phyloP scores from a whole-genome alignment of 2,329 filamentous ascomycete genomes.

The Nemania diffusa region DNA sequence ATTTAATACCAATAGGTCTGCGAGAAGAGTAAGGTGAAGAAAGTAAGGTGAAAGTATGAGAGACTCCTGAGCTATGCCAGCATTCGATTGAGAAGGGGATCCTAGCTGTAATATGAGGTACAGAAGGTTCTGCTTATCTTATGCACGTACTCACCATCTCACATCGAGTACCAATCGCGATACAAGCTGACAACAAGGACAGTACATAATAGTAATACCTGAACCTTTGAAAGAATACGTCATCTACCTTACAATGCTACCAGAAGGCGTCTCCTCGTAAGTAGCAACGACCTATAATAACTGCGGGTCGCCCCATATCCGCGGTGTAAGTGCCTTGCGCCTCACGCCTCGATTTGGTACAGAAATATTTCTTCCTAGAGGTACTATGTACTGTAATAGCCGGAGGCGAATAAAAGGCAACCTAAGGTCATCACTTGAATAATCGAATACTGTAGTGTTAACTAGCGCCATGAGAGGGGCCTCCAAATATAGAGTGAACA shows the following conservation, averaged over 20 bases:
- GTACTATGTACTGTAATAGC: too few species aligned
- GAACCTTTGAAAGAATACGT: constrained; percentile 23
- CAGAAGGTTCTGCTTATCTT: constrained; percentile 10
- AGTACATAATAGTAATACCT: constrained; percentile 12
- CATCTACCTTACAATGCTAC: constrained; percentile 18
- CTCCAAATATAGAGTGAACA: not conserved
- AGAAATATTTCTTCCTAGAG: too few species aligned
- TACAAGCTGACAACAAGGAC: constrained; percentile 7
- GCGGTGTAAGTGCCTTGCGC: constrained; percentile 6
- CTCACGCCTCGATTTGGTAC: not conserved
- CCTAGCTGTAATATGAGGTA: constrained; percentile 15
- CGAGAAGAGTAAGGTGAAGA: constrained; percentile 11
- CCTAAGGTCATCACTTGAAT: constrained; percentile 15
- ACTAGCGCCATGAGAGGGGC: not conserved
- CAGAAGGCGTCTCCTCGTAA: constrained; percentile 1
- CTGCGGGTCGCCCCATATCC: constrained; percentile 27
- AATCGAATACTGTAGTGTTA: not conserved
- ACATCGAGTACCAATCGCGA: not conserved
- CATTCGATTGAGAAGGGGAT: constrained; percentile 26
- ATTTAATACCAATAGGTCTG: constrained; percentile 31
- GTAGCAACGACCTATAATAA: constrained; percentile 17
- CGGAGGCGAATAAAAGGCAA: too few species aligned
- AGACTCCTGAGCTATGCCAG: constrained; percentile 5
- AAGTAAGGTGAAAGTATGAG: constrained; percentile 10
- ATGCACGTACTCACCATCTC: not conserved